These are phyloP conservation scores for Lasiosphaeris hirsuta DNA, from an alignment of 495 filamentous ascomycete genomes.

Conservation along the genomic window DNA sequence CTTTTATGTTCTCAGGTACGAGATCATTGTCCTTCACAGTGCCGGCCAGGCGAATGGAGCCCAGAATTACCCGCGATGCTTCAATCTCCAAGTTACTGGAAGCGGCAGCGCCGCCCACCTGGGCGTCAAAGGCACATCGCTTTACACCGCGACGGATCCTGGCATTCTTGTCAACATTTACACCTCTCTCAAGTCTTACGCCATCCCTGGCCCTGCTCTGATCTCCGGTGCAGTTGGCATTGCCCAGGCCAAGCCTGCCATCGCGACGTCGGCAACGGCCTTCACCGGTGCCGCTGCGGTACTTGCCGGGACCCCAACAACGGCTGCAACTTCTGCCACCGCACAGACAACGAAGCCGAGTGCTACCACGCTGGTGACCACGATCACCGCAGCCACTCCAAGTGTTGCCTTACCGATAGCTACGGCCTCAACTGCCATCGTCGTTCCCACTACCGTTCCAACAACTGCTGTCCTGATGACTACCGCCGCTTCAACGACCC, in stretches of 20 bases:
- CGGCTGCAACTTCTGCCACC: no score
- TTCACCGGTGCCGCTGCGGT: slow-evolving; percentile 10
- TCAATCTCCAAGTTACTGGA: slow-evolving; percentile 71
- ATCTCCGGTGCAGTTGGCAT: slow-evolving; percentile 24
- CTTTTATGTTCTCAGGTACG: slow-evolving; percentile 76
- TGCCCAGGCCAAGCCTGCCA: slow-evolving; percentile 15
- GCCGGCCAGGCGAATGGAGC: slow-evolving; percentile 61
- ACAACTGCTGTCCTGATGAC: not conserved
- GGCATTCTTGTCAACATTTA: slow-evolving; percentile 67
- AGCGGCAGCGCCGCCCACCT: slow-evolving; percentile 55
- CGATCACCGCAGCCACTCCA: not conserved
- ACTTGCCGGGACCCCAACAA: no score
- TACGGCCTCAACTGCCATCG: slow-evolving; percentile 8
- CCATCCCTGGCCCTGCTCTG: slow-evolving; percentile 46
- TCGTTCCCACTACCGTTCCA: not conserved
- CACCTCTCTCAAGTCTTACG: slow-evolving; percentile 42
- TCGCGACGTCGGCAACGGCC: slow-evolving; percentile 18
- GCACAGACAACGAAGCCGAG: no score
- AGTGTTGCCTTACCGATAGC: slow-evolving; percentile 3
- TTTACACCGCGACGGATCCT: slow-evolving; percentile 60
- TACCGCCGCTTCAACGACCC: not conserved
- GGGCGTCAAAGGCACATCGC: slow-evolving; percentile 56
- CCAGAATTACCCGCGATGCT: slow-evolving; percentile 77
- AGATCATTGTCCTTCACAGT: slow-evolving; percentile 75
- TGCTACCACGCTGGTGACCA: no score